A percentile compares a stretch with the other conserved stretches of the same genome.
phyloP scores from a whole-genome alignment of 2,329 filamentous ascomycete genomes.

The Xylariaceae sp. region DNA sequence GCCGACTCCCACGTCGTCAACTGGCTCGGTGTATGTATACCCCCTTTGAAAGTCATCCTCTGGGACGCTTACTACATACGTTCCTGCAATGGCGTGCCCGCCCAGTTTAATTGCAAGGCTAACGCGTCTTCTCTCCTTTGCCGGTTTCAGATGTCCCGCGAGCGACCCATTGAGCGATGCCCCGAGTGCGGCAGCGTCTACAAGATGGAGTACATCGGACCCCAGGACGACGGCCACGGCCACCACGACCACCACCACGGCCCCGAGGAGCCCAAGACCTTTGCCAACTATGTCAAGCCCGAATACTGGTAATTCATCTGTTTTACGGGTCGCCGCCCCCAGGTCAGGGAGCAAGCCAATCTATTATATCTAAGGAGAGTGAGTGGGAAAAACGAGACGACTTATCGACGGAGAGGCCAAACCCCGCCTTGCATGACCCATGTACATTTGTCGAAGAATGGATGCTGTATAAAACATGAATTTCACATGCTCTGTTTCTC shows the following conservation, averaged over 20 bases:
- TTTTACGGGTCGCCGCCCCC: too few species aligned
- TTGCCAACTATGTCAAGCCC: constrained; percentile 92
- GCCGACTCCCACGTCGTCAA: constrained; percentile 85
- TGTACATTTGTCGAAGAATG: too few species aligned
- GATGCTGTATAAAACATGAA: too few species aligned
- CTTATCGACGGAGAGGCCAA: too few species aligned
- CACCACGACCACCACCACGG: constrained; percentile 53
- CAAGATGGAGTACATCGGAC: constrained; percentile 96
- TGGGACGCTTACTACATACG: too few species aligned
- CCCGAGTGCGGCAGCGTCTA: constrained; percentile 93
- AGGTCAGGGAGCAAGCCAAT: too few species aligned
- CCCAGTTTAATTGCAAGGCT: neutral
- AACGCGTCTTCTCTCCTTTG: too few species aligned
- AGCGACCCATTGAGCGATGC: constrained; percentile 91
- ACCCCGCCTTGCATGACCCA: too few species aligned
- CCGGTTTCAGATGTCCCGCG: constrained; percentile 68
- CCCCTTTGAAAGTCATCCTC: neutral
- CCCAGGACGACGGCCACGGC: constrained; percentile 64
- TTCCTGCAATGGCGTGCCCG: too few species aligned
- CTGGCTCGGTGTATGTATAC: constrained; percentile 76
- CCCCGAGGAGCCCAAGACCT: constrained; percentile 86
- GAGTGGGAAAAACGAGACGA: neutral
- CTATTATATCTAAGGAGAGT: too few species aligned
- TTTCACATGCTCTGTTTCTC: too few species aligned
- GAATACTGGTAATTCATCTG: constrained; percentile 94